These are phyloP conservation scores for Batkoa obscura DNA, from an alignment of 371 early-diverging fungal genomes.

Conservation along the genomic window DNA sequence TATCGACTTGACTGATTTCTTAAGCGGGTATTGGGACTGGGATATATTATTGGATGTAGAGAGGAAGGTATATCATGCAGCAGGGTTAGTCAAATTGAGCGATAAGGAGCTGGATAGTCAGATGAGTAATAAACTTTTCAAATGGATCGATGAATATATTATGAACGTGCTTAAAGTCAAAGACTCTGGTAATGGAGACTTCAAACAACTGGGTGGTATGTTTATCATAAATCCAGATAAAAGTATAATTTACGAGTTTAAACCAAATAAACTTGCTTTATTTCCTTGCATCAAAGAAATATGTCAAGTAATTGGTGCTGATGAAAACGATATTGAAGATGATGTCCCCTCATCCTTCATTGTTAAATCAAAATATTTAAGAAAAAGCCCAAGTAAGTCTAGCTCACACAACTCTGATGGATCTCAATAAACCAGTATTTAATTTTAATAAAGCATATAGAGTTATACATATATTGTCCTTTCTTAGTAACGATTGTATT, in stretches of 20 bases:
- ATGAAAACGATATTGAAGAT: no score
- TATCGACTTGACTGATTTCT: background rate
- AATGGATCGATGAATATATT: background rate
- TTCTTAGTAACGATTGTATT: no score
- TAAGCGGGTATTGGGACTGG: conserved; percentile 2
- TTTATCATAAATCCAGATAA: background rate
- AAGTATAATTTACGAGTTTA: conserved; percentile 1
- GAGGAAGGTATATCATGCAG: background rate
- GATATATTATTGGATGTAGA: background rate
- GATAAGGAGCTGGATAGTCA: background rate
- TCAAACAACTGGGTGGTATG: background rate
- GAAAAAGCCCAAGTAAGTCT: no score
- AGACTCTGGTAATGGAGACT: background rate
- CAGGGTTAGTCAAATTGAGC: background rate
- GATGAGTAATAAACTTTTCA: background rate
- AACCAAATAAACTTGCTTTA: background rate
- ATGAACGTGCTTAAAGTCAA: background rate
- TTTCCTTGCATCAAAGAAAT: background rate
- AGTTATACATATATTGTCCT: no score
- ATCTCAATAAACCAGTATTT: no score
- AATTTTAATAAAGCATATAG: no score
- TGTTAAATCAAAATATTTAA: no score
- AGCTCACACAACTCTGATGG: no score
- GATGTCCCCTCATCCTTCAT: no score
- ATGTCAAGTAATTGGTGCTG: no score